Evolutionary conservation across 768 basidiomycete species (phyloP).

Genomic region (Mycena rebaudengoi): DNA sequence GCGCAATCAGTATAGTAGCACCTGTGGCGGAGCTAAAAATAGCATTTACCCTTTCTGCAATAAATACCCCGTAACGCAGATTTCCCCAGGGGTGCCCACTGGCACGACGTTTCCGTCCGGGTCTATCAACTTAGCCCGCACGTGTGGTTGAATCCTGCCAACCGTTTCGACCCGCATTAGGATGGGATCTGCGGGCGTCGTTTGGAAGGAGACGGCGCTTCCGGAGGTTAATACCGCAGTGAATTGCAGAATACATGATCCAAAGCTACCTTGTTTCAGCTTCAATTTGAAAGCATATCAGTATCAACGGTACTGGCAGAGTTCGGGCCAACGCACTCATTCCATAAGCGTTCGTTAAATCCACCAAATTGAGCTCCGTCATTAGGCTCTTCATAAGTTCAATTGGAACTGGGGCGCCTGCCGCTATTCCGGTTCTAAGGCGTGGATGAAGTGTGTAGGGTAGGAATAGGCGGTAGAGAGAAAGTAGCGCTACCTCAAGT

Average conservation of each 20-base stretch:
- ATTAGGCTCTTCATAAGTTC: conserved; percentile 82
- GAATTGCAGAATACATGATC: too few species aligned
- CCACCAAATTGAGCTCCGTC: conserved; percentile 69
- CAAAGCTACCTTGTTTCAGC: conserved; percentile 84
- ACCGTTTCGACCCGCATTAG: conserved; percentile 85
- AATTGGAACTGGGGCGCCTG: conserved; percentile 81
- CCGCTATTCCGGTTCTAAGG: conserved; percentile 83
- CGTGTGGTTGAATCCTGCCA: conserved; percentile 80
- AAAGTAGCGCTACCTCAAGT: conserved; percentile 74
- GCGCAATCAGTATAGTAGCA: background rate
- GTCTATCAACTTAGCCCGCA: conserved; percentile 77
- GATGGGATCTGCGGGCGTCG: conserved; percentile 72
- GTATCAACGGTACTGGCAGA: background rate
- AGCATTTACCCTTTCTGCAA: conserved; percentile 84
- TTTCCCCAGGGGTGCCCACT: conserved; percentile 75
- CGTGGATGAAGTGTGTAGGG: too few species aligned
- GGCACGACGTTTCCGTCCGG: conserved; percentile 67
- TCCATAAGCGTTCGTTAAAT: conserved; percentile 83
- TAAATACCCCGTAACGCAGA: conserved; percentile 78
- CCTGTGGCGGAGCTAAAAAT: background rate
- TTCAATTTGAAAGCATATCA: conserved; percentile 42
- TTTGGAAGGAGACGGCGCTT: conserved; percentile 90
- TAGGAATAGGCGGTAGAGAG: too few species aligned
- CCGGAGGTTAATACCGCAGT: too few species aligned
- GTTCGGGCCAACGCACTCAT: conserved; percentile 70